Base-by-base conservation (phyloP, 441 rosid genomes). In the Gossypium lobatum region DNA sequence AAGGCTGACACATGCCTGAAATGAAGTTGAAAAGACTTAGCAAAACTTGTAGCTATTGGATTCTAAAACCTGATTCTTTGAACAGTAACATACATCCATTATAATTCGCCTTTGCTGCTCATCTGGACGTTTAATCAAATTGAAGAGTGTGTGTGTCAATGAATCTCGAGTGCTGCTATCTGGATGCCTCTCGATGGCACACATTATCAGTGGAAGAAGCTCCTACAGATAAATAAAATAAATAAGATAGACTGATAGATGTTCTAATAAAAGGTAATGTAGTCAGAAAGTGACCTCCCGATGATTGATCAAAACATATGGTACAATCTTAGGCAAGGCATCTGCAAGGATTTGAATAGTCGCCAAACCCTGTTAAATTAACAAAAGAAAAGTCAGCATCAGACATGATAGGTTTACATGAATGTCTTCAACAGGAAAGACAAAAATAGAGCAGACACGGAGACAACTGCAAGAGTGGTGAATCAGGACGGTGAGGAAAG, bases 191-290 rank as follows among this genome's bases (percentile, higher is more conserved):
- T 95, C 98, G 64, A 95, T 95, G 60, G 97, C 98, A 84, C 99
- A 95, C 99, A 93, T 95, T 85, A 95, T 95, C 79, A 95, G 82
- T n/a, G 99, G 97, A 67, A 95, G 99, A 77, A 95, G 97, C 85
- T 91, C 98, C 99, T 95, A 85, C 42, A 16, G 62, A 65, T 20
- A 46, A 67, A 83, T 62, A 73, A 67, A 73, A 37, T 76, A 77
- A 26, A 55, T 23, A 20, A 42, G 39, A 73, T 26, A 31, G 53
- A 61, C 59, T 69, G 16, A 55, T 16, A 70, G 39, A 52, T 66
- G 64, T 26, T 58, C 17, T 65, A 50, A 37, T 14, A 77, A 61
- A 13, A 64, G 58, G 50, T n/a, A 80, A 60, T 53, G 13, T 46
- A 67, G 50, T 74, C 64, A 54, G 63, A 77, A 76, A 67, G 67